Evolutionary conservation across 2,329 filamentous ascomycete species (phyloP).

Genomic region (Exophiala mesophila): DNA sequence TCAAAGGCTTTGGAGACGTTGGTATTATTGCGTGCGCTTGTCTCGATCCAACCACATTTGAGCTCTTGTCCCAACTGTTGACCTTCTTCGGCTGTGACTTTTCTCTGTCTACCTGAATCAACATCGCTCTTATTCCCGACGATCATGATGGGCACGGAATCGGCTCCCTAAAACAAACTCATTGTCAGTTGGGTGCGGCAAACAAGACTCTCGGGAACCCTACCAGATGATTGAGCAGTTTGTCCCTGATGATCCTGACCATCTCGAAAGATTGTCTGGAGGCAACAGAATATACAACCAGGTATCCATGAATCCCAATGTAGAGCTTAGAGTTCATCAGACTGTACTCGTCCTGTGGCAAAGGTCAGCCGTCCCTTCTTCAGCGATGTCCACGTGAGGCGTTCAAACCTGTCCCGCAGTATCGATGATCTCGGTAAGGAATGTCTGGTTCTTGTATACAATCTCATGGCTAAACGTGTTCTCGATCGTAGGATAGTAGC

Average conservation of each 20-base stretch:
- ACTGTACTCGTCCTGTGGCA: constrained; percentile 83
- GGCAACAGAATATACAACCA: constrained; percentile 96
- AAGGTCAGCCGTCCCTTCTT: constrained; percentile 4
- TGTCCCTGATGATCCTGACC: constrained; percentile 91
- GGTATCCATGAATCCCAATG: constrained; percentile 97
- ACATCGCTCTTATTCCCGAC: constrained; percentile 98
- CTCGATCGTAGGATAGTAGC: constrained; percentile 98
- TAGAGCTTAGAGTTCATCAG: constrained; percentile 96
- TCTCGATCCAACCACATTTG: constrained; percentile 90
- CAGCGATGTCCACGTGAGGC: constrained; percentile 22
- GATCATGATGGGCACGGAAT: constrained; percentile 86
- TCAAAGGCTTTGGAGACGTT: constrained; percentile 93
- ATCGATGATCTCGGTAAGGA: constrained; percentile 93
- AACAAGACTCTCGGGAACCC: constrained; percentile 2
- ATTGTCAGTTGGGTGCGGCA: no score
- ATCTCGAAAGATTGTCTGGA: constrained; percentile 95
- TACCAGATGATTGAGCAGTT: constrained; percentile 94
- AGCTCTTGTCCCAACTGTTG: constrained; percentile 79
- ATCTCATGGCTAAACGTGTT: constrained; percentile 98
- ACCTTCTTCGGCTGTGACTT: constrained; percentile 81
- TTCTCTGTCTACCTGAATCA: constrained; percentile 75
- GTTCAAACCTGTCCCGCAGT: constrained; percentile 78
- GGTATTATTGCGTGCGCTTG: constrained; percentile 87
- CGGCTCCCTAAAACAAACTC: constrained; percentile 79
- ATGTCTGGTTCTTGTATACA: constrained; percentile 87